Base-by-base conservation (phyloP, 805 yeast genomes). In the Candida nanaspora region DNA sequence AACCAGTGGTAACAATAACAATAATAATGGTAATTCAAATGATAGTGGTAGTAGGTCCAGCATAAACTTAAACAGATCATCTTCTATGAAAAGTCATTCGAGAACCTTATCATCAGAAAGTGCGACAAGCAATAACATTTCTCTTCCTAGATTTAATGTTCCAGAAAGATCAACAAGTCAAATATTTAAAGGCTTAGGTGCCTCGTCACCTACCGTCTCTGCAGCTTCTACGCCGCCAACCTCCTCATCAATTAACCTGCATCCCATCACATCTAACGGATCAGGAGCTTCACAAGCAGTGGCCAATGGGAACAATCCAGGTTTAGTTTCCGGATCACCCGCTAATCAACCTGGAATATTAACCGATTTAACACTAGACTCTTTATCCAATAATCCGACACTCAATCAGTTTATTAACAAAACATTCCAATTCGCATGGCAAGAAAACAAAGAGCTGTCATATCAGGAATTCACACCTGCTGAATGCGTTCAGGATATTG, bases 401-500 rank as follows among this genome's bases (percentile, higher is more conserved):
- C 38, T 59, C 6, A 49, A 44, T 40, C 46, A 50, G 31, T 42
- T 62, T 4, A 44, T 60, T 16, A 56, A 55, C 39, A 54, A 55
- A 33, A 52, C 66, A 1, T 58, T 51, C 41, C 45, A 54, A 28
- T 59, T 62, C 44, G 48, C 61, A 7, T 55, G 65, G 65, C 41
- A 58, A 62, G 35, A 49, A 30, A 43, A 42, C 14, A 48, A 51
- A 3, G 43, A 35, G 27, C 19, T 43, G 11, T 32, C 41, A 7
- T 61, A 60, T 39, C 56, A 55, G 8, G 76, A 84, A 63, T 66
- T 69, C 56, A 66, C 80, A 11, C 91, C 96, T 0, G 71, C 72
- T 38, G 85, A 80, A 43, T 76, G 89, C 46, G 70, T 88, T 10
- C 78, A 78, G 26, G 94, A 86, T 57, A 82, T 89, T 2, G 72